Conservation (phyloP, 2,329 filamentous ascomycete genomes). For the Capronia americana region DNA sequence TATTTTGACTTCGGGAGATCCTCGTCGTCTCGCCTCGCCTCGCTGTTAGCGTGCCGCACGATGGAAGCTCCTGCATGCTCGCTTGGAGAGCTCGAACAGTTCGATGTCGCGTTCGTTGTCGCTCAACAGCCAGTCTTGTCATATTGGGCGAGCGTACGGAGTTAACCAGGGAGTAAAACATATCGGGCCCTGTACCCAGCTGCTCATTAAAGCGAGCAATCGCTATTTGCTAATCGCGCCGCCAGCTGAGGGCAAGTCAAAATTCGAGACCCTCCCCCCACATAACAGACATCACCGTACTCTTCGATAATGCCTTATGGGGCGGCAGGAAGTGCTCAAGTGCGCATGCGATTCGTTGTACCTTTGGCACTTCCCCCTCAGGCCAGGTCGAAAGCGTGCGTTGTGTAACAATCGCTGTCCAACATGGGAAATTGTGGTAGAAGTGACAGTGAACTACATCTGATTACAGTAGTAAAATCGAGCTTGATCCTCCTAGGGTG, state of each 20-base stretch:
- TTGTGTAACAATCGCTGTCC: background rate
- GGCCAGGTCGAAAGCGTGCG: background rate
- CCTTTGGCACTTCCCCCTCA: background rate
- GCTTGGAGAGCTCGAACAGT: conserved; percentile 4
- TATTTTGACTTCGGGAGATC: conserved; percentile 8
- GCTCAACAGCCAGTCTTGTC: background rate
- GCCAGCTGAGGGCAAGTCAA: background rate
- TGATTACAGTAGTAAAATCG: background rate
- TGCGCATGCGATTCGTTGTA: background rate
- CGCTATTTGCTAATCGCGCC: background rate
- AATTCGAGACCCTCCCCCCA: background rate
- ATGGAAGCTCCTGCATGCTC: conserved; percentile 17
- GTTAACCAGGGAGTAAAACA: background rate
- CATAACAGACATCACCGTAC: background rate
- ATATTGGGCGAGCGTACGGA: background rate
- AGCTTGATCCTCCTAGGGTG: background rate
- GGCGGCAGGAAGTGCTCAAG: background rate
- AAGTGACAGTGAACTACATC: background rate
- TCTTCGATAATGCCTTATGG: background rate
- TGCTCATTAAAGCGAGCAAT: background rate
- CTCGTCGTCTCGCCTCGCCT: conserved; percentile 1
- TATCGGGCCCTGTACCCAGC: too few species aligned
- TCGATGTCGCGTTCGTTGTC: background rate
- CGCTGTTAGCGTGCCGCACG: conserved; percentile 6
- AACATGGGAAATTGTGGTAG: background rate